Evolutionary conservation across 2,329 filamentous ascomycete genomes (phyloP).

Genomic region (Cladophialophora carrionii): DNA sequence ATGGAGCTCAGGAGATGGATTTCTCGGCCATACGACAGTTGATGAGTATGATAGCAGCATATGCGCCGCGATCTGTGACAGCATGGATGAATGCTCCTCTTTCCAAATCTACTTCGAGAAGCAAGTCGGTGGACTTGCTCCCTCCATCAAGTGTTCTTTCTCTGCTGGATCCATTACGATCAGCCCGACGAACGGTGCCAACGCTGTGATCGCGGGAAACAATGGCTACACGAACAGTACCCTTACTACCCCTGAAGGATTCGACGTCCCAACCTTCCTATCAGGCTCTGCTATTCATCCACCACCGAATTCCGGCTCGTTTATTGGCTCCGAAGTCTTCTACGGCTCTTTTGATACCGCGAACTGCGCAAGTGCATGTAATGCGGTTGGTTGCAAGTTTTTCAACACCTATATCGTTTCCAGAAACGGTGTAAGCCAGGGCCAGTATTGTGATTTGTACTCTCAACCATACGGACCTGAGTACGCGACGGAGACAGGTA

Average conservation of each 20-base stretch:
- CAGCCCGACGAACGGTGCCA: constrained; percentile 16
- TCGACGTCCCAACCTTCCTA: constrained; percentile 27
- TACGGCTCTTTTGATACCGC: constrained; percentile 27
- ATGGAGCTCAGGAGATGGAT: constrained; percentile 32
- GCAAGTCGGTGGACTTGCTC: constrained; percentile 8
- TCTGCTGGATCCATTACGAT: constrained; percentile 27
- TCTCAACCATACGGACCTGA: constrained; percentile 17
- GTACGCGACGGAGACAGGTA: constrained; percentile 26
- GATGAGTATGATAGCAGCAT: constrained; percentile 32
- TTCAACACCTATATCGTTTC: constrained; percentile 35
- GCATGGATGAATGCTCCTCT: constrained; percentile 29
- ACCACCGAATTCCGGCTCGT: constrained; percentile 21
- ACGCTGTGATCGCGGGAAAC: constrained; percentile 29
- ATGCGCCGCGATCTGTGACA: constrained; percentile 30
- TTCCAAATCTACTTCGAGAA: constrained; percentile 36
- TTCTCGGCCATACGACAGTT: constrained; percentile 30
- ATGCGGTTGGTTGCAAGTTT: constrained; percentile 24
- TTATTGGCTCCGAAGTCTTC: constrained; percentile 31
- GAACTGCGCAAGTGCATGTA: constrained; percentile 26
- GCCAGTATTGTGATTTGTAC: constrained; percentile 34
- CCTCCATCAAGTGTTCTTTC: constrained; percentile 31
- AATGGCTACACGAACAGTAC: constrained; percentile 33
- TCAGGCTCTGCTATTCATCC: constrained; percentile 25
- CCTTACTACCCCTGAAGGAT: constrained; percentile 23
- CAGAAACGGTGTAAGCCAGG: constrained; percentile 24